Conservation (phyloP, 306 rosid species). For the Abrus precatorius region DNA sequence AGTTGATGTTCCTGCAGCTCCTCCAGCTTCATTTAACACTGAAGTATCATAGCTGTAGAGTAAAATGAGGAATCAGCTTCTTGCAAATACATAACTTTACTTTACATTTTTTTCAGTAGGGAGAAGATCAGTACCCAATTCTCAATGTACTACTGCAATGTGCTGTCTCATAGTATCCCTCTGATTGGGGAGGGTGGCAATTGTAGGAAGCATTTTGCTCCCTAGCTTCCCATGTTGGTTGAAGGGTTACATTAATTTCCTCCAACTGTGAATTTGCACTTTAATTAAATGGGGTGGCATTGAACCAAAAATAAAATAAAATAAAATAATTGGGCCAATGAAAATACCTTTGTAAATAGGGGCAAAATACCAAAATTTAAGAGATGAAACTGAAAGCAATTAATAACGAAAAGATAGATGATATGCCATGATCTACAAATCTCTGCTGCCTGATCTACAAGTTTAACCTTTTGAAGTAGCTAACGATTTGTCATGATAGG, state of each 20-base stretch:
- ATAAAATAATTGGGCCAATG: not conserved
- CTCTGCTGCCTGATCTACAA: not conserved
- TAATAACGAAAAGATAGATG: conserved; percentile 4
- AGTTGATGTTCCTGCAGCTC: conserved; percentile 51
- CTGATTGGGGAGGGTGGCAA: conserved; percentile 55
- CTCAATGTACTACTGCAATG: conserved; percentile 58
- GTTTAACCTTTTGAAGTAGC: not conserved
- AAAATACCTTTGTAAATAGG: not conserved
- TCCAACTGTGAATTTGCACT: conserved; percentile 59
- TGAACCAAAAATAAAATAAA: not conserved
- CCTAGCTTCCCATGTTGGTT: conserved; percentile 56
- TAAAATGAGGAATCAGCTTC: conserved; percentile 16
- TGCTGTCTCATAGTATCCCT: conserved; percentile 54
- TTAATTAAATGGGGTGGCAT: conserved; percentile 19
- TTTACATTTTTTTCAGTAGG: not conserved
- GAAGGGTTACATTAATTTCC: conserved; percentile 50
- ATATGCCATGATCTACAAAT: not conserved
- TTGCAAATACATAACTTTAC: conserved; percentile 10
- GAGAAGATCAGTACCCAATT: conserved; percentile 59
- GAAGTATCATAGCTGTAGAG: conserved; percentile 49
- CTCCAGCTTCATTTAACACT: conserved; percentile 48
- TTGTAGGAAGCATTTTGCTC: conserved; percentile 56
- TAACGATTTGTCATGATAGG: not conserved
- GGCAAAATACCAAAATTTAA: not conserved
- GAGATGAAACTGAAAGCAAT: not conserved